Base-by-base conservation (phyloP, 1,139 yeast species). In the Blastobotrys illinoisensis region DNA sequence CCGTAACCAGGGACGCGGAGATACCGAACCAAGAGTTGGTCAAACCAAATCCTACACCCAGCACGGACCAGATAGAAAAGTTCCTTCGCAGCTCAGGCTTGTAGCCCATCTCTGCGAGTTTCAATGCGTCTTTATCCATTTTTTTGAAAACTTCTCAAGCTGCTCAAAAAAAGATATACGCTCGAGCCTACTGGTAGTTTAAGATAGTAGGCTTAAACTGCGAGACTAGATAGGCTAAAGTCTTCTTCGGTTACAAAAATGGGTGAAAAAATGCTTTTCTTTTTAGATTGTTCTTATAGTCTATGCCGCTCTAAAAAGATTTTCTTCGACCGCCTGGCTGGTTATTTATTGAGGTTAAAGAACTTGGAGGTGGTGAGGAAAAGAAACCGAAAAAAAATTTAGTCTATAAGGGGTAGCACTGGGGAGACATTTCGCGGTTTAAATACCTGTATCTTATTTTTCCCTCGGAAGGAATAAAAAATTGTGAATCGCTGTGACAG, bases 21-120 rank as follows among this genome's bases (percentile, higher is more conserved):
- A 73, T 64, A 19, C 74, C 74, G n/a, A 73, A 67, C 65, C 73
- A 67, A 47, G 74, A 70, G 11, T 74, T 71, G 51, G 72, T 63
- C 40, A 71, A 67, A 43, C 70, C 69, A 47, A 72, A 68, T 16
- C 73, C 70, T 55, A 71, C 71, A 1, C 74, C 75, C 19, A 71
- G 64, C 56, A 73, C 65, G 13, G 73, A 66, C 57, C 65, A 56
- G 48, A 71, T 64, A n/a, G 71, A 66, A 60, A 69, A 71, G 48
- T 66, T 63, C 53, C 75, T 67, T 48, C 66, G 65, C 46, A 72
- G 64, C 58, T 72, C 75, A 55, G 69, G 74, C 58, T 71, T 71
- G 58, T 72, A 72, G 26, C 75, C 75, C 40, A 72, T 62, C 55
- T 67, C 62, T 49, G 65, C 71, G 46, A 69, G 59, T 48, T 57